Conservation (phyloP, 192 early-diverging fungal genomes). For the Linnemannia schmuckeri region DNA sequence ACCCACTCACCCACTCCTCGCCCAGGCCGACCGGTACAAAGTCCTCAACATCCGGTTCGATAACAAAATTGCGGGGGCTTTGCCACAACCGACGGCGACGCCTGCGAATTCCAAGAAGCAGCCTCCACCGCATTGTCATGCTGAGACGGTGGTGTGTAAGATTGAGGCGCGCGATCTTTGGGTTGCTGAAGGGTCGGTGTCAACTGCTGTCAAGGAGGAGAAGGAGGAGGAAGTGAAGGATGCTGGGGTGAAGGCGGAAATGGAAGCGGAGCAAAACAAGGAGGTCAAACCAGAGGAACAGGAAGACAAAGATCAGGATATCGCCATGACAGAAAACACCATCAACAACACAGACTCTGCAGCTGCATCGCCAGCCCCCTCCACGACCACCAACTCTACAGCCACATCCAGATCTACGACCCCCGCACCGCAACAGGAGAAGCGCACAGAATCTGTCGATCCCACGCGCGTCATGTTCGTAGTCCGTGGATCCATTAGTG, state of each 20-base stretch:
- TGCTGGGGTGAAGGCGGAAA: not conserved
- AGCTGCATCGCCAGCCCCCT: not conserved
- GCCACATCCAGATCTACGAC: not conserved
- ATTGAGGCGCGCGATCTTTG: constrained; percentile 38
- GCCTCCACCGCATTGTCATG: constrained; percentile 35
- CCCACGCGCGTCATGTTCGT: constrained; percentile 45
- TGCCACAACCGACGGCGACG: constrained; percentile 41
- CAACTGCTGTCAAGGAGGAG: not conserved
- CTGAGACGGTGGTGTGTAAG: constrained; percentile 46
- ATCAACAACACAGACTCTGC: not conserved
- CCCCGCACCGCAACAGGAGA: not conserved
- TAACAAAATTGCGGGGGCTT: constrained; percentile 9
- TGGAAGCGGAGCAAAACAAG: not conserved
- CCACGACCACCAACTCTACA: not conserved
- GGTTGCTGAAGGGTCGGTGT: not conserved
- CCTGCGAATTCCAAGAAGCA: constrained; percentile 50
- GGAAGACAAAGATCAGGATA: not conserved
- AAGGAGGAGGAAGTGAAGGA: not conserved
- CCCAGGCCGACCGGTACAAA: constrained; percentile 29
- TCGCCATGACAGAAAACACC: not conserved
- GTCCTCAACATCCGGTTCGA: constrained; percentile 42
- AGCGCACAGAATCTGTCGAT: constrained; percentile 28
- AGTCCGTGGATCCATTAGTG: constrained; percentile 29
- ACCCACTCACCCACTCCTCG: constrained; percentile 42
- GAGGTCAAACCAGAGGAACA: not conserved